These are phyloP conservation scores for Kuraishia cidri DNA, from an alignment of 805 yeast species.

Conservation along the genomic window DNA sequence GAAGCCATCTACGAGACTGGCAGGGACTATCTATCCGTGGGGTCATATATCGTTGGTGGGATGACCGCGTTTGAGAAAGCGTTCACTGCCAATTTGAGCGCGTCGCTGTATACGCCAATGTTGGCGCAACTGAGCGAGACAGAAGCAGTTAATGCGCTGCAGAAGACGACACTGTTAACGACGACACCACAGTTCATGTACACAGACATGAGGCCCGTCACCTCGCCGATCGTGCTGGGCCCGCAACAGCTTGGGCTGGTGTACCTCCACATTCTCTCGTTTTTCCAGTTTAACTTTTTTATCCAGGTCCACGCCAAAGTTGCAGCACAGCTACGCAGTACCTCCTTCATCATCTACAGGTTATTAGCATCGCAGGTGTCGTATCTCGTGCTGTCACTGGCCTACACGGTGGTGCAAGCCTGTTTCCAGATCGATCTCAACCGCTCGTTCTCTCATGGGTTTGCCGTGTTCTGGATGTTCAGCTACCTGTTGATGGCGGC, in stretches of 20 bases:
- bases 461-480: constrained; percentile 60
- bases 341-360: constrained; percentile 42
- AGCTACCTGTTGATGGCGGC: constrained; percentile 58
- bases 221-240: constrained; percentile 40
- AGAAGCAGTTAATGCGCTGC: background rate
- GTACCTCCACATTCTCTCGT: constrained; percentile 55
- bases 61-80: constrained; percentile 22
- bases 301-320: constrained; percentile 40
- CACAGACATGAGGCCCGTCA: constrained; percentile 42
- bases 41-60: constrained; percentile 29
- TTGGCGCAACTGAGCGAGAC: background rate
- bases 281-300: constrained; percentile 57
- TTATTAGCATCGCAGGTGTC: constrained; percentile 37
- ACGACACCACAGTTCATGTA: constrained; percentile 14
- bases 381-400: constrained; percentile 43
- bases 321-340: constrained; percentile 32
- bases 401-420: constrained; percentile 50
- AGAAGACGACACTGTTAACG: constrained; percentile 2
- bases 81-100: constrained; percentile 8
- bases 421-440: constrained; percentile 58
- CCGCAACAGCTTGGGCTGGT: constrained; percentile 67
- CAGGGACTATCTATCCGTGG: constrained; percentile 41
- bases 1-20: constrained; percentile 50
- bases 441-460: constrained; percentile 33
- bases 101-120: background rate